These are phyloP conservation scores for Leucosporidium creatinivorum DNA, from an alignment of 768 basidiomycete genomes.

Conservation along the genomic window DNA sequence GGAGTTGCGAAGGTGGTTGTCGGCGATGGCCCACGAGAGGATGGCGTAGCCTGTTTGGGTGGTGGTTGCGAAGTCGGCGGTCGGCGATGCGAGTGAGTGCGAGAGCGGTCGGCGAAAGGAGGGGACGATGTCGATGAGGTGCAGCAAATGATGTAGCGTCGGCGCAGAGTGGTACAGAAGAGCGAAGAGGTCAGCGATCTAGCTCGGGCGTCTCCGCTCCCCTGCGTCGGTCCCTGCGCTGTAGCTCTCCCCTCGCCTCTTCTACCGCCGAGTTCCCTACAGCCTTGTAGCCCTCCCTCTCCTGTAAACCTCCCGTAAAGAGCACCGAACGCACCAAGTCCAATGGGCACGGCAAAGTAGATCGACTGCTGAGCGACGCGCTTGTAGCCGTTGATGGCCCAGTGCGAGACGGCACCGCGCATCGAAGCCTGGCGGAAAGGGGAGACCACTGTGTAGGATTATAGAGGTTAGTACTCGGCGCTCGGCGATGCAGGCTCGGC, in stretches of 20 bases:
- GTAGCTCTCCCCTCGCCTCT: neutral
- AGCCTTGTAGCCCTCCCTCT: too few relatives aligned
- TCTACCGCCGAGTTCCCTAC: neutral
- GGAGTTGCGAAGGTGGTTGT: conserved; percentile 34
- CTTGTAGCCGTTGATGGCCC: conserved; percentile 79
- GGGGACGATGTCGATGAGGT: neutral
- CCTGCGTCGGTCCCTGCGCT: neutral
- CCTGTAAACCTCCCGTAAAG: too few relatives aligned
- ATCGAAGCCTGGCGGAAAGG: conserved; percentile 70
- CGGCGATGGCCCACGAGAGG: conserved; percentile 28
- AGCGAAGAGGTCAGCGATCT: neutral
- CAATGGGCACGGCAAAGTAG: conserved; percentile 73
- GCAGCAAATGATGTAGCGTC: neutral
- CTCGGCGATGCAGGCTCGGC: too few relatives aligned
- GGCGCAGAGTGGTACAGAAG: neutral
- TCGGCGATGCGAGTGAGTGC: neutral
- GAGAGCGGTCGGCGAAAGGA: neutral
- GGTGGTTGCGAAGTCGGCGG: neutral
- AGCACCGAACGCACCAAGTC: conserved; percentile 62
- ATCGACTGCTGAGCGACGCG: conserved; percentile 65
- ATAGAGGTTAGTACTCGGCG: neutral
- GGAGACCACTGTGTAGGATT: conserved; percentile 57
- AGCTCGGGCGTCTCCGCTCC: neutral
- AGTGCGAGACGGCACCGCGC: conserved; percentile 61
- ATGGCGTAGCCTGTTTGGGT: conserved; percentile 26